These are phyloP conservation scores for Penicillium sclerotigenum DNA, from an alignment of 2,329 filamentous ascomycete genomes.

Conservation along the genomic window DNA sequence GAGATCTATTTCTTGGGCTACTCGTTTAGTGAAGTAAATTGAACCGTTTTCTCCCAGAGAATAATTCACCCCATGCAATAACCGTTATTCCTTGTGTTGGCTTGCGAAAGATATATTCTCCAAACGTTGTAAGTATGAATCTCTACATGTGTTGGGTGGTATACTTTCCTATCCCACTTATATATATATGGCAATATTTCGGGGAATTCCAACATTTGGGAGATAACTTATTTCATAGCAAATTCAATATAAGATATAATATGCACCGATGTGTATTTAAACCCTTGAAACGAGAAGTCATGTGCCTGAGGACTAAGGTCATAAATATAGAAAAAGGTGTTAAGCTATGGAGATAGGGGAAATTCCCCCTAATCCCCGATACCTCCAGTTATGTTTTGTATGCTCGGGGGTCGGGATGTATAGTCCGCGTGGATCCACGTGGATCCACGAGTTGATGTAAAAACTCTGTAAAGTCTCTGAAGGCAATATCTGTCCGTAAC, in stretches of 20 bases:
- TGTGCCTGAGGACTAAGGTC: too few relatives aligned
- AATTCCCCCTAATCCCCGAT: neutral
- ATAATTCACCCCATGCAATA: neutral
- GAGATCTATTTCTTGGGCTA: too few relatives aligned
- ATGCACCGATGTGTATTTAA: too few relatives aligned
- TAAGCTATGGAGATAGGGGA: neutral
- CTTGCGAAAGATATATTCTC: neutral
- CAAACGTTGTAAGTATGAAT: neutral
- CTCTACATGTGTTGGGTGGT: too few relatives aligned
- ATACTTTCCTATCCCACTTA: neutral
- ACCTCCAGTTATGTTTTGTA: neutral
- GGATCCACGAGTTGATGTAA: neutral
- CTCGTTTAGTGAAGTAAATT: too few relatives aligned
- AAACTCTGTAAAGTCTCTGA: too few relatives aligned
- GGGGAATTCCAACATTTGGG: too few relatives aligned
- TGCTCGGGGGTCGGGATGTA: neutral
- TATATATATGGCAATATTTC: neutral
- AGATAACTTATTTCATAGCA: too few relatives aligned
- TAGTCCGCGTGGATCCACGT: neutral
- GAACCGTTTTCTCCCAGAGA: neutral
- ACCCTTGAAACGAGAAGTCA: neutral
- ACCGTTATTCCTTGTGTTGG: neutral
- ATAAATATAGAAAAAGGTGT: too few relatives aligned
- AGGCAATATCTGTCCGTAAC: too few relatives aligned
- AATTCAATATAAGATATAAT: too few relatives aligned